A percentile compares a stretch with the other conserved stretches of the same genome.
These are phyloP conservation scores for Elongisporangium anandrum DNA, from an alignment of 352 stramenopile species.

Conservation along the genomic window DNA sequence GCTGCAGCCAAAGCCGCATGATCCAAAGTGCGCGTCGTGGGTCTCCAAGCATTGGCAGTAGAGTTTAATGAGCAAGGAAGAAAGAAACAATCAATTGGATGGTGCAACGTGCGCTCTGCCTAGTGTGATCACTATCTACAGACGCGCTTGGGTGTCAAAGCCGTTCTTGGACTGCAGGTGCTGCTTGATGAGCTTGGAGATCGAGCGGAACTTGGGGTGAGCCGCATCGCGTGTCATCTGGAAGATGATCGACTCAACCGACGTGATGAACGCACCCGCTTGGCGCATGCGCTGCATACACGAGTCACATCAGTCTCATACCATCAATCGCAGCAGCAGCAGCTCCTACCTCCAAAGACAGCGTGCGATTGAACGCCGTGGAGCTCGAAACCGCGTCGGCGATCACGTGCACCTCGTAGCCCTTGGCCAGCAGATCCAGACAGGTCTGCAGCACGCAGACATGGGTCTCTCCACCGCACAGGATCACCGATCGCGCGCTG, in stretches of 20 bases:
- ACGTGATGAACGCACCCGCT: slow-evolving; percentile 90
- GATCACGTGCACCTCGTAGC: slow-evolving; percentile 93
- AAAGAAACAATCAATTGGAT: too few relatives aligned
- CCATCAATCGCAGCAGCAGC: too few relatives aligned
- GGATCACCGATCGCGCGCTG: slow-evolving; percentile 61
- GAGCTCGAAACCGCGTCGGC: slow-evolving; percentile 87
- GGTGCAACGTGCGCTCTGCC: too few relatives aligned
- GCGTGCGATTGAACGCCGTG: slow-evolving; percentile 67
- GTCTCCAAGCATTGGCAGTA: slow-evolving; percentile 38
- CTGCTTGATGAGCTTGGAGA: slow-evolving; percentile 90
- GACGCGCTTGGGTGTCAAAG: slow-evolving; percentile 13
- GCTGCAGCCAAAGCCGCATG: slow-evolving; percentile 72
- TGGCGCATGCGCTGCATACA: slow-evolving; percentile 70
- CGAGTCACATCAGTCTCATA: neutral
- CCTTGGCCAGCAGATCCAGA: slow-evolving; percentile 89
- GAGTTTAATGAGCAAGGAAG: too few relatives aligned
- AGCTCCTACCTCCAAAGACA: slow-evolving; percentile 66
- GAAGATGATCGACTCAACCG: slow-evolving; percentile 90
- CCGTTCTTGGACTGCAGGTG: slow-evolving; percentile 43
- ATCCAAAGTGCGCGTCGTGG: slow-evolving; percentile 32
- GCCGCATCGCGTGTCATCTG: slow-evolving; percentile 85
- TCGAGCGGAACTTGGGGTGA: slow-evolving; percentile 86
- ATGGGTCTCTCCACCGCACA: slow-evolving; percentile 93
- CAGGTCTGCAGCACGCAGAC: slow-evolving; percentile 92
- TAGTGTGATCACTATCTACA: too few relatives aligned